Percentiles rank a stretch among this genome's conserved stretches.
Conservation (phyloP, 768 basidiomycete species). For the Megacollybia marginata region DNA sequence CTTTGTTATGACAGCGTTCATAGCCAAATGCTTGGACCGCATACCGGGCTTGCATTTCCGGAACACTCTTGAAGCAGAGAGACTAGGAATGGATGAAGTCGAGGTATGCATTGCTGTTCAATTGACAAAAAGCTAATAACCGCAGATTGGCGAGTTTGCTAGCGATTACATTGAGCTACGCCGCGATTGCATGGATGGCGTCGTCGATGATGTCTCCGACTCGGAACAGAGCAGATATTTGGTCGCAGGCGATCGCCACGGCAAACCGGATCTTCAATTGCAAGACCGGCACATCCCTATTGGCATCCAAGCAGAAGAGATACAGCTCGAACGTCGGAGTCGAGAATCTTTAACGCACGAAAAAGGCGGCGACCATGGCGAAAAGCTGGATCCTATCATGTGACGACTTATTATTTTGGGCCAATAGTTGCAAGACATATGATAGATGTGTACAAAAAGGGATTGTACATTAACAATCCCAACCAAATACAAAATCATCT, state of each 20-base stretch:
- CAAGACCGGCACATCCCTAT: not conserved
- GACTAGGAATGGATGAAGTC: conserved; percentile 61
- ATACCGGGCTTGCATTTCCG: conserved; percentile 53
- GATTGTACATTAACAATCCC: conserved; percentile 50
- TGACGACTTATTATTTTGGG: too few relatives aligned
- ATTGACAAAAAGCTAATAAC: not conserved
- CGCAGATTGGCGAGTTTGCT: conserved; percentile 62
- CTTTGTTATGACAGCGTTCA: conserved; percentile 51
- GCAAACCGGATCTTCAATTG: conserved; percentile 25
- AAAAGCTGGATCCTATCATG: too few relatives aligned
- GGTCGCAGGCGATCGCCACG: conserved; percentile 32
- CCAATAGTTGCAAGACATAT: too few relatives aligned
- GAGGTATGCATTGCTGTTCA: conserved; percentile 37
- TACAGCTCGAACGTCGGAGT: not conserved
- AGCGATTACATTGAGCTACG: conserved; percentile 65
- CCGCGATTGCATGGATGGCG: conserved; percentile 52
- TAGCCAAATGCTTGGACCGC: conserved; percentile 50
- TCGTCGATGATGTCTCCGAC: conserved; percentile 29
- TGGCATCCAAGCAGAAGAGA: not conserved
- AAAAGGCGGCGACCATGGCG: too few relatives aligned
- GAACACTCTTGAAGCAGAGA: conserved; percentile 48
- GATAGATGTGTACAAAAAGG: too few relatives aligned
- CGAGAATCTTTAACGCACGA: not conserved
- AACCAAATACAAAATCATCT: conserved; percentile 55
- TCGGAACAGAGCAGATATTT: conserved; percentile 13